Base-by-base conservation (phyloP, 805 yeast species). In the Zygotorulaspora sp. region DNA sequence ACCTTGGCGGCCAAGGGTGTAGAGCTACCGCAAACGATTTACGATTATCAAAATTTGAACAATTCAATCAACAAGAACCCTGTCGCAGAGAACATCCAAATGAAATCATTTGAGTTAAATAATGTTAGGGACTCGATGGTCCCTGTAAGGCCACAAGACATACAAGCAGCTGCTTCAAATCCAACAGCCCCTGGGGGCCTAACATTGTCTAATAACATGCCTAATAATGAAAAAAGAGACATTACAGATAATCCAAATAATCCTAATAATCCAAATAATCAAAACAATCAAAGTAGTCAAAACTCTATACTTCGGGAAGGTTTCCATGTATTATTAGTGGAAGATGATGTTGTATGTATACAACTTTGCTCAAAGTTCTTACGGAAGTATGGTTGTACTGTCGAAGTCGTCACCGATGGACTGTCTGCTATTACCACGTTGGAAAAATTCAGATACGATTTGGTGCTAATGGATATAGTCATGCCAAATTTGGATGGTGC, bases 401-500 rank as follows among this genome's bases (percentile, higher is more conserved):
- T 90, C 4, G 90, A 92, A 32, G 86, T 88, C 13, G 97, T 86
- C 0, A 82, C 87, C 4, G 97, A 90, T 64, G 99, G 98, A 0
- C 64, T 90, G 8, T 80, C 85, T 23, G 96, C 96, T 2, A 87
- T 92, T 30, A 74, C 78, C 22, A 81, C 79, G 0, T 75, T 83
- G 20, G 89, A 81, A 55, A 75, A 77, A 35, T 75, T 76, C 23
- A 75, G 80, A 49, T 84, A 79, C 53, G 95, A 83, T 61, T 65
- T 84, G 41, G 90, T 84, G 1, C 60, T 84, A 30, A 84, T 84
- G 95, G 95, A 84, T 63, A 84, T 84, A 36, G 90, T 84, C 15
- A 84, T 84, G 92, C 95, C 95, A 9, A 83, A 82, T 57, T 62
- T 84, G 50, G 87, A 86, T 66, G 87, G 96, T 53, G 88, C 89